Base-by-base conservation (phyloP, 2,329 filamentous ascomycete species). In the Orbilia blumenaviensis region DNA sequence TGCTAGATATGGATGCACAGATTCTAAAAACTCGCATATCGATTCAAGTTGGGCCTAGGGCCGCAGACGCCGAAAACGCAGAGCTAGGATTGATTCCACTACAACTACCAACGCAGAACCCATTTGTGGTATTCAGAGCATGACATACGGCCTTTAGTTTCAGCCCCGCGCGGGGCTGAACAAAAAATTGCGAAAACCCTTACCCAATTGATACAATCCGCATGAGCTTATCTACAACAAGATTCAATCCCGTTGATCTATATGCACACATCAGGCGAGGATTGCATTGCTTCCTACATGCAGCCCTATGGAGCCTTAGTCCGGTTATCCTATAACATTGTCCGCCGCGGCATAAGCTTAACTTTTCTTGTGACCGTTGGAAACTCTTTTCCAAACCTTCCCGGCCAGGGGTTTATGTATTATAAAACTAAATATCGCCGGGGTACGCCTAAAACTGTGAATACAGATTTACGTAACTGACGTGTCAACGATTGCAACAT, bases 141-240 rank as follows among this genome's bases (percentile, higher is more conserved):
- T n/a, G n/a, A n/a, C n/a, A n/a, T n/a, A n/a, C 29, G 10, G 29
- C 10, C 29, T 34, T 10, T 10, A 38, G n/a, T 12, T 38, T 56
- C 50, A 56, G 50, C 50, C 50, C 7, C 50, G 21, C 21, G 18
- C 23, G 2, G 25, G 48, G 50, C 50, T 56, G 50, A 56, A 18
- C 5, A 44, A 23, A 14, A 38, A 56, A 56, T 56, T 56, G 50
- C 29, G 50, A 56, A 56, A 38, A 18, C 16, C 50, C n/a, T 16
- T 36, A 56, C 29, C 29, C 3, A 16, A 36, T 36, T 23, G 8
- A 56, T n/a, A 21, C 21, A 23, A 44, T 1, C n/a, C n/a, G n/a
- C n/a, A 56, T 2, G 23, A 56, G 50, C 50, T 56, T 56, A 21
- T 56, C 50, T 56, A 8, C 50, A 56, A 56, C n/a, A 9, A 32